These are phyloP conservation scores for Phialophora verrucosa DNA, from an alignment of 2,329 filamentous ascomycete species.

Conservation along the genomic window DNA sequence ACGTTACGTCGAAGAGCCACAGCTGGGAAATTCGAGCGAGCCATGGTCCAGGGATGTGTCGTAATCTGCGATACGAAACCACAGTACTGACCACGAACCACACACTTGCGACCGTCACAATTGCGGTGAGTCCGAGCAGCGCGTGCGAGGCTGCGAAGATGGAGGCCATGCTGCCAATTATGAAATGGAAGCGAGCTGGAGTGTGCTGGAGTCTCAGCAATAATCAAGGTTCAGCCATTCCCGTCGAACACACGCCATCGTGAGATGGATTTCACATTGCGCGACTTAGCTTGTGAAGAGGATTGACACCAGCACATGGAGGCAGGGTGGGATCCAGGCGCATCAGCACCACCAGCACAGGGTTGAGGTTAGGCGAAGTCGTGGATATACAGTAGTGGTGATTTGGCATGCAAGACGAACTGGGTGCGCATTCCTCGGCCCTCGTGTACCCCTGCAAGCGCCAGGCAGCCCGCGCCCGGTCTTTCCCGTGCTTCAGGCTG, in stretches of 20 bases:
- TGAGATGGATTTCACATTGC: background rate
- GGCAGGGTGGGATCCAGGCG: background rate
- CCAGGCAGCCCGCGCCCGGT: background rate
- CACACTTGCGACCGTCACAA: background rate
- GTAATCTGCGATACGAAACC: constrained; percentile 7
- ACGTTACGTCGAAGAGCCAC: constrained; percentile 10
- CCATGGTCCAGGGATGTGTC: constrained; percentile 8
- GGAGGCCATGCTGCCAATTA: background rate
- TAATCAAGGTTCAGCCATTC: background rate
- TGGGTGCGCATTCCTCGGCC: background rate
- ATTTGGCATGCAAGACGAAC: background rate
- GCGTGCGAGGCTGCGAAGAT: background rate
- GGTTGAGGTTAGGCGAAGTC: background rate
- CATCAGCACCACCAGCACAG: background rate
- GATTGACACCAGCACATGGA: background rate
- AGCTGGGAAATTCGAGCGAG: constrained; percentile 14
- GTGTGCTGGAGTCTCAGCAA: background rate
- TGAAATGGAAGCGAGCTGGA: background rate
- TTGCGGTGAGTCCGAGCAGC: background rate
- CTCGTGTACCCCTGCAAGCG: background rate
- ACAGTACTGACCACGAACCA: constrained; percentile 8
- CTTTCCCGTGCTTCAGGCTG: background rate
- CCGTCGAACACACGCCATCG: background rate
- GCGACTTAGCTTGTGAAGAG: background rate
- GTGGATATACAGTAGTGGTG: background rate